These are phyloP conservation scores for Sclerotinia sclerotiorum DNA, from an alignment of 2,329 filamentous ascomycete genomes.

Conservation along the genomic window DNA sequence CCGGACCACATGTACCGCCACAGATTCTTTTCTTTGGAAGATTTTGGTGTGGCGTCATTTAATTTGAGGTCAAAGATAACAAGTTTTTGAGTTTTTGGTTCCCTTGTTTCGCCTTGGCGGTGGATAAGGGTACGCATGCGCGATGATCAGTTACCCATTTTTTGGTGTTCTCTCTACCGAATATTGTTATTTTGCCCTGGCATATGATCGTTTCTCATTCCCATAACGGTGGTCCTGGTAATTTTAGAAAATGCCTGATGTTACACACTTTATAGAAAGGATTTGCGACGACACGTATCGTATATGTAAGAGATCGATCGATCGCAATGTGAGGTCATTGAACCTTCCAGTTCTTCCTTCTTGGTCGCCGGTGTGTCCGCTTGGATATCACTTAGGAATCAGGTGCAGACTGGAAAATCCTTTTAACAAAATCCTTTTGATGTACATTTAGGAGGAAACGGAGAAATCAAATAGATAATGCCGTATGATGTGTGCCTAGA, in stretches of 20 bases:
- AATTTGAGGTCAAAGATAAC: neutral
- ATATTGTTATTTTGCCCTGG: neutral
- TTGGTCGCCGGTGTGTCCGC: neutral
- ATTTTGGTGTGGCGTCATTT: conserved; percentile 1
- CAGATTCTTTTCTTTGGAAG: neutral
- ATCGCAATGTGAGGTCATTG: conserved; percentile 1
- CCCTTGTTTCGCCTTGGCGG: conserved; percentile 8
- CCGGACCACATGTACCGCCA: conserved; percentile 8
- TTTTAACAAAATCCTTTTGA: neutral
- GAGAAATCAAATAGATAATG: neutral
- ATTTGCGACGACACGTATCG: conserved; percentile 1
- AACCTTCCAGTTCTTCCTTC: neutral
- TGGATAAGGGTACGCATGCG: neutral
- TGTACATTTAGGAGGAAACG: neutral
- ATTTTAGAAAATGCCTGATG: conserved; percentile 2
- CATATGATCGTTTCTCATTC: neutral
- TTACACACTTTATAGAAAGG: neutral
- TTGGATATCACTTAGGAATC: neutral
- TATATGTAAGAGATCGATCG: conserved; percentile 7
- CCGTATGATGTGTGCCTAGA: conserved; percentile 8
- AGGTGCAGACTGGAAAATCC: neutral
- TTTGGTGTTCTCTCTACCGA: neutral
- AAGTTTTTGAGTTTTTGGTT: neutral
- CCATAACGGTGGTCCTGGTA: neutral
- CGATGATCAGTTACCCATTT: conserved; percentile 7